Evolutionary conservation across 495 filamentous ascomycete species (phyloP).

Genomic region (Thermothielavioides terrestris): DNA sequence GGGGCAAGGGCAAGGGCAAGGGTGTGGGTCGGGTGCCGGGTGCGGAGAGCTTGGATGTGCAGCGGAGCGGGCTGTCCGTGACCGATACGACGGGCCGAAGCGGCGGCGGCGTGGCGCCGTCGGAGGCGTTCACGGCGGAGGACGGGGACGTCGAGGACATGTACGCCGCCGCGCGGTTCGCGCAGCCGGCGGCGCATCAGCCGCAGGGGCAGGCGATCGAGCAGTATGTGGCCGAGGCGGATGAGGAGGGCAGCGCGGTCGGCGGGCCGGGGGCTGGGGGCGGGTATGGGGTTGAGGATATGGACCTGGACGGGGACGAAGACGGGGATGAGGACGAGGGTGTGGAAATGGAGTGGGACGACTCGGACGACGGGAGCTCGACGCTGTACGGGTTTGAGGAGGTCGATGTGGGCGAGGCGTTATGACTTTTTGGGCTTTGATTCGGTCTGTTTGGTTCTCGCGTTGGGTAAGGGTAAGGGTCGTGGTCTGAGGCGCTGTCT

Average conservation of each 20-base stretch:
- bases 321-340: neutral
- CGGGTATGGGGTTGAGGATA: no score
- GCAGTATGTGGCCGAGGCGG: constrained; percentile 12
- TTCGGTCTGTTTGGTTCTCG: no score
- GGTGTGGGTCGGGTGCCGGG: no score
- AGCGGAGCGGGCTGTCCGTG: constrained; percentile 17
- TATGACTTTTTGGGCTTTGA: neutral
- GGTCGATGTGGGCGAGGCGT: neutral
- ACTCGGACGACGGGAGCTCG: constrained; percentile 7
- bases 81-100: constrained; percentile 7
- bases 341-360: neutral
- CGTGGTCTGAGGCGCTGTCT: no score
- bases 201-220: constrained; percentile 15
- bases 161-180: constrained; percentile 18
- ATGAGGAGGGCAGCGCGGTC: neutral
- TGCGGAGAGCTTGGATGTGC: constrained; percentile 20
- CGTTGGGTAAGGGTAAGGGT: no score
- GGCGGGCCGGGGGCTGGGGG: no score
- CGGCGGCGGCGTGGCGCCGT: constrained; percentile 3
- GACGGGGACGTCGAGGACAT: constrained; percentile 1
- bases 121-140: constrained; percentile 15
- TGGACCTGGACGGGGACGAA: no score
- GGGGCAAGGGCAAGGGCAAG: neutral
- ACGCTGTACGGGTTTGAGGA: constrained; percentile 21
- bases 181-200: constrained; percentile 21